phyloP scores from a whole-genome alignment of 306 rosid species.

The Prunus persica region DNA sequence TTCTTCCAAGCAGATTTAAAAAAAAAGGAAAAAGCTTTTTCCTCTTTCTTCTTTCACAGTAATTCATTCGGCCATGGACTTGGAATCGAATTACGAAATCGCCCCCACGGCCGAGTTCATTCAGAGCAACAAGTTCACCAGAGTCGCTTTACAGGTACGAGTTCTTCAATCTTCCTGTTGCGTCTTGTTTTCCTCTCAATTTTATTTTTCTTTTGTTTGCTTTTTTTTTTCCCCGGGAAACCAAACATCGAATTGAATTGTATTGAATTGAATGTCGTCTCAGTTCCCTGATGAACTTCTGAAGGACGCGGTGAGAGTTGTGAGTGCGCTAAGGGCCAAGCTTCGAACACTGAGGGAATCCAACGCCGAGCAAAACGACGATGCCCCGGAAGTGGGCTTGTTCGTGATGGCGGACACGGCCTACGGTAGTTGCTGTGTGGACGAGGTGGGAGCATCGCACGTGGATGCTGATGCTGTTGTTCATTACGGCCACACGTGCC shows the following conservation, averaged over 20 bases:
- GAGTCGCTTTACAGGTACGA: conserved; percentile 79
- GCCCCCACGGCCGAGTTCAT: conserved; percentile 61
- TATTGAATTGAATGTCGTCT: neutral
- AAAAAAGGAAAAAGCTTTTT: neutral
- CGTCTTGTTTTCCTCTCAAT: neutral
- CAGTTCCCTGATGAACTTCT: conserved; percentile 87
- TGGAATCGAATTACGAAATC: conserved; percentile 65
- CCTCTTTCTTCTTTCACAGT: neutral
- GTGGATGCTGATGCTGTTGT: conserved; percentile 68
- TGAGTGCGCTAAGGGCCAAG: conserved; percentile 42
- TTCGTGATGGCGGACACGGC: conserved; percentile 88
- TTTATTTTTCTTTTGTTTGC: neutral
- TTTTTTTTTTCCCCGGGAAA: neutral
- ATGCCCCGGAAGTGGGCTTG: conserved; percentile 39
- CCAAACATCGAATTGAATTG: neutral
- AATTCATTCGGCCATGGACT: conserved; percentile 46
- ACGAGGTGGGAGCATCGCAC: conserved; percentile 91
- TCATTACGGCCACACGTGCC: conserved; percentile 90
- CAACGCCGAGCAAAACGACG: conserved; percentile 18
- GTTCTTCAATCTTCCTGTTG: too few species aligned
- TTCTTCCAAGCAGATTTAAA: neutral
- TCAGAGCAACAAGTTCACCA: conserved; percentile 45
- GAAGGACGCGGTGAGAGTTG: conserved; percentile 69
- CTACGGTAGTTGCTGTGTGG: conserved; percentile 89
- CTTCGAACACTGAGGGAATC: conserved; percentile 37